Base-by-base conservation (phyloP, 768 basidiomycete genomes). In the Sporobolomyces pararoseus region DNA sequence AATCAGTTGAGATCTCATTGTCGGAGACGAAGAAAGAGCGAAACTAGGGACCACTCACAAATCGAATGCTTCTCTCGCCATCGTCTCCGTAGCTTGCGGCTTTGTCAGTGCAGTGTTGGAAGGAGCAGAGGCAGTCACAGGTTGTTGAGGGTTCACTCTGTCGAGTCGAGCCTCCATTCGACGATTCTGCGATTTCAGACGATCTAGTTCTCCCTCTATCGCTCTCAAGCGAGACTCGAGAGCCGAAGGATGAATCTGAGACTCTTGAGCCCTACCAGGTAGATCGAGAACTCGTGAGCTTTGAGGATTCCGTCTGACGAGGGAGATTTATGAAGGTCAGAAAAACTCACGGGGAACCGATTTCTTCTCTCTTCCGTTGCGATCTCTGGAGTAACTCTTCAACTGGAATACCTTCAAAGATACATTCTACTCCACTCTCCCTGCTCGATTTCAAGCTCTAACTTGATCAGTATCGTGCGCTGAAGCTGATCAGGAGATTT, bases 371-470 rank as follows among this genome's bases (percentile, higher is more conserved):
- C n/a, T 31, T 59, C 13, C 27, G 3, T 19, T 49, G 27, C 21
- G 59, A 3, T 12, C 59, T 4, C 31, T 42, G 32, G 27, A n/a
- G 42, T 13, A 68, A 27, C 32, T 61, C 66, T 7, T 67, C 63
- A 7, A 27, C 19, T 7, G 34, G 42, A 6, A 68, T 42, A 9
- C 68, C 68, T 51, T 69, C 72, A 16, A 73, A 73, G 2, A 66
- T 64, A 21, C 72, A 73, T 51, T 63, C 67, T 27, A 73, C 64
- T 4, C 72, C 67, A 6, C 19, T 34, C 42, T 73, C 72, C 17
- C 72, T 61, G 57, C 25, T 7, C 9, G 61, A 21, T 10, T 9
- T 23, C 9, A 42, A 42, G 39, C 10, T n/a, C n/a, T n/a, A n/a
- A n/a, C n/a, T n/a, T n/a, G n/a, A n/a, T n/a, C n/a, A n/a, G n/a